Percentiles rank a stretch among this genome's conserved stretches.
Evolutionary conservation across 257 asterid species (phyloP).

Genomic region (Ilex aquifolium): DNA sequence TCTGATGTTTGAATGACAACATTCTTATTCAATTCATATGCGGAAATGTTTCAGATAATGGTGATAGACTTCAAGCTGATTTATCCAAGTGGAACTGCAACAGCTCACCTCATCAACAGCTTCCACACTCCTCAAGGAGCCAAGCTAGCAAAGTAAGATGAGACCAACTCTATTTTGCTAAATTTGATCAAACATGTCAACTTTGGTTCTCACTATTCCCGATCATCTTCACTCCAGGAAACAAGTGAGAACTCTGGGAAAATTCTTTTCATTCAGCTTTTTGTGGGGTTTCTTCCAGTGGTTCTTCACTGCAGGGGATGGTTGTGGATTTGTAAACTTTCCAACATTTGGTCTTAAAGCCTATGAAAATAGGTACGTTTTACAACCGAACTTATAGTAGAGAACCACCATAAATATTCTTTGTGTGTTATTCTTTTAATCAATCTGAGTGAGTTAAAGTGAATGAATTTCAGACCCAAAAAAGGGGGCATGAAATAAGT

Average conservation of each 20-base stretch:
- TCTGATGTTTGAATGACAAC: too few relatives aligned
- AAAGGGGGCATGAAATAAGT: too few relatives aligned
- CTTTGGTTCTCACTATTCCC: slow-evolving; percentile 4
- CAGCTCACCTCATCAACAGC: slow-evolving; percentile 92
- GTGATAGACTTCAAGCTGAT: slow-evolving; percentile 78
- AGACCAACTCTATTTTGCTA: not conserved
- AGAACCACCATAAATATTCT: too few relatives aligned
- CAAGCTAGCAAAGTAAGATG: slow-evolving; percentile 82
- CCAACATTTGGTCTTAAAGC: slow-evolving; percentile 95
- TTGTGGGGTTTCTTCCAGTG: slow-evolving; percentile 97
- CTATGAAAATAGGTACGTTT: slow-evolving; percentile 47
- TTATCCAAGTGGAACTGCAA: slow-evolving; percentile 98
- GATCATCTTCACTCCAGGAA: slow-evolving; percentile 43
- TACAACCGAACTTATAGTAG: not conserved
- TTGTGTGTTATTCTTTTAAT: too few relatives aligned
- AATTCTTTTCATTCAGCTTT: slow-evolving; percentile 89
- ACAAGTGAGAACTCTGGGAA: slow-evolving; percentile 80
- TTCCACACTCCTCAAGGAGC: slow-evolving; percentile 96
- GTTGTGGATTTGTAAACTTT: slow-evolving; percentile 69
- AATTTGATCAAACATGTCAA: not conserved
- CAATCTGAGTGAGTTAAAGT: too few relatives aligned
- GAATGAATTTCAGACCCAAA: too few relatives aligned
- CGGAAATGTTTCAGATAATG: slow-evolving; percentile 56
- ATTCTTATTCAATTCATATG: too few relatives aligned
- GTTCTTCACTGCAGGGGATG: slow-evolving; percentile 86